phyloP scores from a whole-genome alignment of 2,329 filamentous ascomycete species.

The Ceratocystis cacaofunesta region DNA sequence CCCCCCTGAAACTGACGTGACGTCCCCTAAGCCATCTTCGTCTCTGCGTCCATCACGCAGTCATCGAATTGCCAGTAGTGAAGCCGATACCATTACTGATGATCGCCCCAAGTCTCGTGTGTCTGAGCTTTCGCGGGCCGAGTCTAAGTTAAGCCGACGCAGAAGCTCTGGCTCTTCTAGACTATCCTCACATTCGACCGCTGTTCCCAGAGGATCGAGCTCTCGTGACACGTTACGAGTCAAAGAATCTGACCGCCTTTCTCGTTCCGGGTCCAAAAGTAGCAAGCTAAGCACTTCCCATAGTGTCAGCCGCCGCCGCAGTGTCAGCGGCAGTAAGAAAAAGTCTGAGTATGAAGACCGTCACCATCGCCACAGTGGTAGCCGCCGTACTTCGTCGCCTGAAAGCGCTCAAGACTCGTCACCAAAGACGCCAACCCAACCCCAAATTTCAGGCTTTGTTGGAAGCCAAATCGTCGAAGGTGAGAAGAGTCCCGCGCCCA shows the following conservation, averaged over 20 bases:
- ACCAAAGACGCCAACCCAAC: conserved; percentile 44
- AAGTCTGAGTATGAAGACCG: conserved; percentile 31
- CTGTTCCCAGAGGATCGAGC: conserved; percentile 22
- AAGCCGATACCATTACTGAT: conserved; percentile 13
- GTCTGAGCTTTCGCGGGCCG: conserved; percentile 31
- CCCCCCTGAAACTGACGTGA: conserved; percentile 48
- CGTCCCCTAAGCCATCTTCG: conserved; percentile 22
- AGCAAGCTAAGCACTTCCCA: conserved; percentile 19
- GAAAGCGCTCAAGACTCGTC: conserved; percentile 41
- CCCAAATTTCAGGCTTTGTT: conserved; percentile 28
- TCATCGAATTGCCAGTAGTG: conserved; percentile 10
- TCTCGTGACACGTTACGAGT: conserved; percentile 19
- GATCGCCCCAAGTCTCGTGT: conserved; percentile 31
- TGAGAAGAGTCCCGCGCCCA: conserved; percentile 16
- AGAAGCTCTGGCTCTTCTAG: conserved; percentile 37
- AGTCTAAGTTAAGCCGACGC: conserved; percentile 26
- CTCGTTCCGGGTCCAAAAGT: conserved; percentile 21
- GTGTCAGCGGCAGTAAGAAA: conserved; percentile 23
- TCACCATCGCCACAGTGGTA: conserved; percentile 27
- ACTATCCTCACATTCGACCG: conserved; percentile 44
- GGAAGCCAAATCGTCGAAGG: conserved; percentile 14
- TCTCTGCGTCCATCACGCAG: conserved; percentile 12
- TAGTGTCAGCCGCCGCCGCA: conserved; percentile 14
- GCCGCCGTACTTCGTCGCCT: conserved; percentile 24
- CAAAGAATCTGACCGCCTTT: conserved; percentile 17